Evolutionary conservation across 148 eudicot genomes (phyloP).

Genomic region (Rhododendron ferrugineum): DNA sequence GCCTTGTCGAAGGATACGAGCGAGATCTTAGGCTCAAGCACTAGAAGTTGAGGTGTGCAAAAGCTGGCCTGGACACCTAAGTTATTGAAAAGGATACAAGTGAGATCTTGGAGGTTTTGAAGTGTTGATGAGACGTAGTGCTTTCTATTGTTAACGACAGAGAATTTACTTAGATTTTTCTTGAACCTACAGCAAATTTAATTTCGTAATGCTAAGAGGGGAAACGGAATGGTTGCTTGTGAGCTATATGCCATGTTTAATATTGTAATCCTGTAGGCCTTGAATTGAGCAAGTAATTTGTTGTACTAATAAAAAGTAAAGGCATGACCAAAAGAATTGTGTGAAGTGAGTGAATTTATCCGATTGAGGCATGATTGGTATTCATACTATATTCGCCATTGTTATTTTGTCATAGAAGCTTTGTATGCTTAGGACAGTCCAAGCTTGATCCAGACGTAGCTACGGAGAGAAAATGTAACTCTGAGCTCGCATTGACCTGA

Average conservation of each 20-base stretch:
- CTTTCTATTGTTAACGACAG: not conserved
- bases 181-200: not conserved
- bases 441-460: not conserved
- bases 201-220: not conserved
- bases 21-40: constrained; percentile 11
- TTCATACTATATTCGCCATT: not conserved
- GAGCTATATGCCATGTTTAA: not conserved
- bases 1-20: not conserved
- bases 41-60: not conserved
- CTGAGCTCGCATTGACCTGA: not conserved
- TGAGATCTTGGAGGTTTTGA: not conserved
- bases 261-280: not conserved
- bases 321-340: not conserved
- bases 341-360: not conserved
- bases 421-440: not conserved
- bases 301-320: not conserved
- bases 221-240: not conserved
- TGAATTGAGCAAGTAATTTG: not conserved
- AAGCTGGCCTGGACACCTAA: not conserved
- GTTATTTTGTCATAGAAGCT: not conserved
- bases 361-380: not conserved
- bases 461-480: too few relatives aligned
- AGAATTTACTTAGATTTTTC: not conserved
- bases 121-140: not conserved
- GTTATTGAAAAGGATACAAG: not conserved